phyloP scores from a whole-genome alignment of 148 eudicot genomes.

The Silene conica region DNA sequence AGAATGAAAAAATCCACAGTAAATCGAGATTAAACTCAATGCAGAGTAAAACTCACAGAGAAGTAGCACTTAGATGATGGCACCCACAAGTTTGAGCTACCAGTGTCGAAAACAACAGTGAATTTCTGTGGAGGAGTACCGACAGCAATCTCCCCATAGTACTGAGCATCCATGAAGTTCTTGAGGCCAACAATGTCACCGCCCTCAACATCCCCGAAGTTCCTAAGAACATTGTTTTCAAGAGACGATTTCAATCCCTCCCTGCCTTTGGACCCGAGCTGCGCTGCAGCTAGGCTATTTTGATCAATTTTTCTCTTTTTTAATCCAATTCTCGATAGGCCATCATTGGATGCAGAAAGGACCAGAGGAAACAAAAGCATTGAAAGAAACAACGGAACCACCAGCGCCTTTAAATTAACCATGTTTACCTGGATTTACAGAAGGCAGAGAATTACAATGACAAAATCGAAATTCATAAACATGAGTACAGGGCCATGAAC shows the following conservation, averaged over 20 bases:
- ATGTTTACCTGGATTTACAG: conserved; percentile 42
- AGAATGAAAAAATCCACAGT: neutral
- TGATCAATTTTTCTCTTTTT: conserved; percentile 62
- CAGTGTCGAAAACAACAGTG: conserved; percentile 89
- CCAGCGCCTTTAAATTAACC: conserved; percentile 40
- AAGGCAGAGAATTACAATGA: neutral
- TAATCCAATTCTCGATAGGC: conserved; percentile 66
- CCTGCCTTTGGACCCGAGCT: conserved; percentile 42
- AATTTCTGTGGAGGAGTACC: conserved; percentile 94
- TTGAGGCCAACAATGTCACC: conserved; percentile 61
- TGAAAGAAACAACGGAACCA: conserved; percentile 42
- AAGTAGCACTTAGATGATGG: conserved; percentile 90
- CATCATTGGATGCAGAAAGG: conserved; percentile 48
- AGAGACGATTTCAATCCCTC: conserved; percentile 23
- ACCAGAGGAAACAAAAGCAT: conserved; percentile 42
- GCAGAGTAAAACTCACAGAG: conserved; percentile 44
- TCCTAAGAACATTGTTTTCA: conserved; percentile 33
- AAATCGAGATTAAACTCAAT: neutral
- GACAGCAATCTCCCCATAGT: conserved; percentile 85
- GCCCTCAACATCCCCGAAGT: conserved; percentile 32
- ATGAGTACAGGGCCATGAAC: neutral
- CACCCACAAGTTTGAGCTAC: conserved; percentile 96
- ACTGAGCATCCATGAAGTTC: conserved; percentile 95
- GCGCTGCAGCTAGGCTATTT: conserved; percentile 46
- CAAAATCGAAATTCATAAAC: neutral